A percentile compares a stretch with the other conserved stretches of the same genome.
Conservation (phyloP, 2,329 filamentous ascomycete genomes). For the Cladosporium sphaerospermum region DNA sequence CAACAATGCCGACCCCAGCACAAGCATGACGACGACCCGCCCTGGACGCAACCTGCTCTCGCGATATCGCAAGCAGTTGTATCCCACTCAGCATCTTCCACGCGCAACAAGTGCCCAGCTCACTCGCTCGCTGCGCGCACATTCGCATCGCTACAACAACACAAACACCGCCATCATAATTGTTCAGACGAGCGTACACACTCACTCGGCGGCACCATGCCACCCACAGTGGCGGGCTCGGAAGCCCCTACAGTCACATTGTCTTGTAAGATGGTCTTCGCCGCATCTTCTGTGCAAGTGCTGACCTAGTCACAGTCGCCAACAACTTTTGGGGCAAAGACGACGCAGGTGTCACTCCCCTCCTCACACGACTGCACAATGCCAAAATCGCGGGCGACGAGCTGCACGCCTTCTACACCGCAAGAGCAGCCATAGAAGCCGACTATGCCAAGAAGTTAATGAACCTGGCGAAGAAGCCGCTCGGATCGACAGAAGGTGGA, state of each 20-base stretch:
- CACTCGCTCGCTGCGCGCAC: conserved; percentile 1
- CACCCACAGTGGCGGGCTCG: conserved; percentile 26
- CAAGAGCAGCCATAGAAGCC: conserved; percentile 88
- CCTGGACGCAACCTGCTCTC: too few relatives aligned
- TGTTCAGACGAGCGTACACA: not conserved
- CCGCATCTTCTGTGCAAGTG: not conserved
- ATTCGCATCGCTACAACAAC: too few relatives aligned
- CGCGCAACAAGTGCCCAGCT: not conserved
- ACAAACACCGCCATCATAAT: too few relatives aligned
- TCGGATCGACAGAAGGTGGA: conserved; percentile 82
- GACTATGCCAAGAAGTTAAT: conserved; percentile 90
- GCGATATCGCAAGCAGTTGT: too few relatives aligned
- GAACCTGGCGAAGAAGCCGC: conserved; percentile 75
- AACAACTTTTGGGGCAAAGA: conserved; percentile 99
- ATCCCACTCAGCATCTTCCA: too few relatives aligned
- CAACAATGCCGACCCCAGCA: too few relatives aligned
- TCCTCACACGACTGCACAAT: conserved; percentile 89
- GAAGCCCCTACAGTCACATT: conserved; percentile 32
- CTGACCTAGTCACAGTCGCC: conserved; percentile 60
- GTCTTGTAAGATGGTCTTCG: conserved; percentile 25
- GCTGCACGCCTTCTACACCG: conserved; percentile 82
- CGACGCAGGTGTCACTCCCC: conserved; percentile 85
- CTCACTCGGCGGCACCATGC: conserved; percentile 24
- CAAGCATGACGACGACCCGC: too few relatives aligned
- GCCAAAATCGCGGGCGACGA: conserved; percentile 95